phyloP scores from a whole-genome alignment of 345 rosid species.

The Limnanthes douglasii region DNA sequence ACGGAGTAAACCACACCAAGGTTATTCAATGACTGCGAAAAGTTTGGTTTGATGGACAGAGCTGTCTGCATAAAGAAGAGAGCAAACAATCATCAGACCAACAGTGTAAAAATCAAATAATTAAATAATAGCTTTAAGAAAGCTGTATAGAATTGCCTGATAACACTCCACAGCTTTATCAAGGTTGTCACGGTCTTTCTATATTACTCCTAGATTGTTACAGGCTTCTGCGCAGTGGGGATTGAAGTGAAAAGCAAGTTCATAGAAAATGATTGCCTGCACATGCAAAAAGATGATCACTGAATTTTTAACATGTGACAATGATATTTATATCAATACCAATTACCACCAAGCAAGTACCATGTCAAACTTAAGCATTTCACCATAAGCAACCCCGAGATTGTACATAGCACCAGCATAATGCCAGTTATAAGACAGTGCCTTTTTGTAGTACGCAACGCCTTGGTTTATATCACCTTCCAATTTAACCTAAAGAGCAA shows the following conservation, averaged over 20 bases:
- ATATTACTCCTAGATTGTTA: constrained; percentile 97
- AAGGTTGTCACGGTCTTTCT: constrained; percentile 97
- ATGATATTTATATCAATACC: constrained; percentile 1
- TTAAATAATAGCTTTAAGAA: constrained; percentile 6
- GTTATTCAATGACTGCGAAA: constrained; percentile 96
- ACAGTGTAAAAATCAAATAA: constrained; percentile 8
- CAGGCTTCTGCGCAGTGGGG: constrained; percentile 99
- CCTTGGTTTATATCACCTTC: constrained; percentile 97
- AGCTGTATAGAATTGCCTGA: constrained; percentile 38
- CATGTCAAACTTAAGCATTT: constrained; percentile 92
- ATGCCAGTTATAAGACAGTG: constrained; percentile 96
- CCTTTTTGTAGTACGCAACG: constrained; percentile 92
- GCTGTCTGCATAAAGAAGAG: constrained; percentile 49
- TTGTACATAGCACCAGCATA: constrained; percentile 99
- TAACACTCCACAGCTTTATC: constrained; percentile 99
- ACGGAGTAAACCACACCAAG: constrained; percentile 99
- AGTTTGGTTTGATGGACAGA: constrained; percentile 92
- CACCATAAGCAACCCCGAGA: constrained; percentile 99
- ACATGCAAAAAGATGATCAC: constrained; percentile 13
- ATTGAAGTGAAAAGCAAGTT: constrained; percentile 97
- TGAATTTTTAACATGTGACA: constrained; percentile 1
- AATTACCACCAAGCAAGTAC: constrained; percentile 22
- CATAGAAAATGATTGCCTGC: constrained; percentile 97
- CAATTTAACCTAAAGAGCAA: constrained; percentile 65
- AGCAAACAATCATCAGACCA: constrained; percentile 3